Base-by-base conservation (phyloP, 495 filamentous ascomycete species). In the Niebla homalea region DNA sequence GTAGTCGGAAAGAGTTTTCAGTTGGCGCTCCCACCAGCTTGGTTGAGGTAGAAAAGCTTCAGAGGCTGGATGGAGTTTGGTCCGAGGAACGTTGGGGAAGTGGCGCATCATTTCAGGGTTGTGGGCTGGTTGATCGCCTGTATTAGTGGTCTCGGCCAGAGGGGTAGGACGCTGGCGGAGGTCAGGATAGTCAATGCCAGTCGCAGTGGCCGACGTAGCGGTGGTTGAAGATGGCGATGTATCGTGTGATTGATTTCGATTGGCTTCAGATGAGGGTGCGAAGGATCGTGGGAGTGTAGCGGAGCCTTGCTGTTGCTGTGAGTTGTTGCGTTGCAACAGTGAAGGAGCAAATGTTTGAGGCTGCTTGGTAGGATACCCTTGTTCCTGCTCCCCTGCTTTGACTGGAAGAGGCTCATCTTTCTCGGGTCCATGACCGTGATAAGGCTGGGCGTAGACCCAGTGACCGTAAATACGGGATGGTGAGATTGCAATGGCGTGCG, bases 391-490 rank as follows among this genome's bases (percentile, higher is more conserved):
- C 63, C 57, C 12, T 70, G 69, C 36, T 64, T 67, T 41, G 55
- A 68, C 50, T 5, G 70, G 71, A 36, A 89, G 72, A 1, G 79
- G 68, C 26, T 72, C 70, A 62, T 93, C 84, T 45, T 72, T 72
- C 14, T 71, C 66, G 1, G 87, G 87, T 2, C 84, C 81, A 15
- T 78, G 70, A 47, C 82, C 83, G 52, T 76, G 70, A 54, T 87
- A 94, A 12, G 73, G 70, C 67, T 94, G 86, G 43, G 84, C 88
- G 60, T 77, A 84, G 25, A 94, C 81, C 36, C 81, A 64, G 59
- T 87, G 76, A 3, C 86, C 87, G 43, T 85, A 73, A 36, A 94
- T 79, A 48, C 73, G 73, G 62, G 88, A 84, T 1, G 89, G 89
- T 32, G 83, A 88, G 54, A 75, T 73, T 54, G 80, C 84, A 47